Evolutionary conservation across 495 filamentous ascomycete genomes (phyloP), one percentile per base, ranked within the genome.

Genomic region (Neurospora sp.): DNA sequence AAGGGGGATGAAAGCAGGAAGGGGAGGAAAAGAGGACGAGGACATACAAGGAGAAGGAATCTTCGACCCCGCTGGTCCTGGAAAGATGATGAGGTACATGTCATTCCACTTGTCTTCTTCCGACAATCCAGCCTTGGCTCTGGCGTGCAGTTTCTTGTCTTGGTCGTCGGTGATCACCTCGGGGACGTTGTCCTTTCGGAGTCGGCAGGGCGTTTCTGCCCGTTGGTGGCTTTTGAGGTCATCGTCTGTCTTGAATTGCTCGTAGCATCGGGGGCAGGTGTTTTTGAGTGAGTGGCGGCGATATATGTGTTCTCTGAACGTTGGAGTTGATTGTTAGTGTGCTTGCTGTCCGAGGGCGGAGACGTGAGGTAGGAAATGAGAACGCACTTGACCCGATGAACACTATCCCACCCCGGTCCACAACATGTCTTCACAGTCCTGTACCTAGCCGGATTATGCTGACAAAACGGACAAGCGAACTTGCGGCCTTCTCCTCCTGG

Each of bases 301-400:
- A 68, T 85, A 84, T 14, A 85, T 70, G 71, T 85, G 84, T 70
- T 85, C 84, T 76, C 83, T 85, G 65, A 1, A 18, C 1, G 47
- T 69, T 35, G n/a, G 9, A 4, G 2, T 39, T 27, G 42, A 38
- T 14, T 44, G 35, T 27, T 38, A 44, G 53, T 8, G 14, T 45
- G 10, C 31, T 68, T 45, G 10, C 31, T 68, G 16, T 69, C 14
- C 27, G 41, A 8, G 6, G 39, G 16, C 40, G 22, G 22, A 4
- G 27, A 40, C n/a, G n/a, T n/a, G n/a, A n/a, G n/a, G n/a, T n/a
- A n/a, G n/a, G n/a, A n/a, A n/a, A n/a, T n/a, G n/a, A n/a, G n/a
- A 53, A 74, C 83, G 71, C 73, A 84, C 83, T 85, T 85, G 42
- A 85, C 75, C 3, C 84, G 80, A 74, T 85, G 84, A 3, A 84